Conservation (phyloP, 2,329 filamentous ascomycete genomes). For the Aspergillus candidus region DNA sequence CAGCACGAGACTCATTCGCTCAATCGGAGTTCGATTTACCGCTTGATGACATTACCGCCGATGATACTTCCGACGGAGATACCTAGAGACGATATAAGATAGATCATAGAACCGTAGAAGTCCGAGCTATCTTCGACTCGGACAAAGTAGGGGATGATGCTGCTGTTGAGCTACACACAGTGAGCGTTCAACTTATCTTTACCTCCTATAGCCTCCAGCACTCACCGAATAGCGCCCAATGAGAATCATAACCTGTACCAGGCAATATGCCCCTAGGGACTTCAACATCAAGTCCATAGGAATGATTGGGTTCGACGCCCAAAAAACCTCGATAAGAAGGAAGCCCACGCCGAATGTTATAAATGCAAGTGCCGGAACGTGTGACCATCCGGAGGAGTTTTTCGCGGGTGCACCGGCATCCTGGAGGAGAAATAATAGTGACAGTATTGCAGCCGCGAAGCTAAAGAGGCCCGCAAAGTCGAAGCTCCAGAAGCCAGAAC, state of each 20-base stretch:
- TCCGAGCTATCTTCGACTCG: constrained; percentile 9
- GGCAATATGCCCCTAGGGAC: constrained; percentile 8
- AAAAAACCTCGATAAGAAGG: constrained; percentile 12
- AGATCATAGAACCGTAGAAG: constrained; percentile 5
- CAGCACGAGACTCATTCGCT: too few relatives aligned
- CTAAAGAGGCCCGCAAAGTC: constrained; percentile 10
- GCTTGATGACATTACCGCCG: constrained; percentile 5
- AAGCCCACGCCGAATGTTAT: neutral
- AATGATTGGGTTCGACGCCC: constrained; percentile 15
- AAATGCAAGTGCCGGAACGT: neutral
- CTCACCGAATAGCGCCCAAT: constrained; percentile 11
- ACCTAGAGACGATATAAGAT: constrained; percentile 6
- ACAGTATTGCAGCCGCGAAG: constrained; percentile 5
- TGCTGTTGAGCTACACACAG: constrained; percentile 1
- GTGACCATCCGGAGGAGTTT: neutral
- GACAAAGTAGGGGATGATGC: constrained; percentile 10
- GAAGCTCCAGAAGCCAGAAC: constrained; percentile 1
- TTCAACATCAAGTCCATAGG: constrained; percentile 10
- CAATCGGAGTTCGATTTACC: neutral
- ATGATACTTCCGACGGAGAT: constrained; percentile 8
- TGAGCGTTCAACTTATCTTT: too few relatives aligned
- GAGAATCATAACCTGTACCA: constrained; percentile 10
- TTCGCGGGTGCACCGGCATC: neutral
- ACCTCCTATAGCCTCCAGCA: neutral
- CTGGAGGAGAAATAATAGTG: constrained; percentile 6